Evolutionary conservation across 202 grass and related monocot genomes (phyloP), one percentile per base, ranked within the genome.

Genomic region (Hordeum pubiflorum): DNA sequence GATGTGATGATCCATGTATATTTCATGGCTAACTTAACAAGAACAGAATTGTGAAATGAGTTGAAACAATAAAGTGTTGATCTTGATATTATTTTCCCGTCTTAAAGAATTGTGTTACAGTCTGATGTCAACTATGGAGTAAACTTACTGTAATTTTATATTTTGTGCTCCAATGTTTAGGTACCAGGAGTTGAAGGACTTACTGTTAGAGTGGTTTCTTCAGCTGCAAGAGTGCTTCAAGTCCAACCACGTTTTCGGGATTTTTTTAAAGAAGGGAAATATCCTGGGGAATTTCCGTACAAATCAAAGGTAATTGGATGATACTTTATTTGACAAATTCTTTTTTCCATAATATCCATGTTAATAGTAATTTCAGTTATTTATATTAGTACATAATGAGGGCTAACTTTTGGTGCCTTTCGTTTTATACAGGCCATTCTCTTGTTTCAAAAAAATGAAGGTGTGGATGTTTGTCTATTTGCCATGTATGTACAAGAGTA

Each of bases 401-500:
- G 3, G 43, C 66, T 72, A 60, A 52, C 26, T 60, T 78, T 31
- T 77, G 50, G 50, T 40, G 20, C 73, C 10, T 84, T 85, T 44
- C 67, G 27, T 85, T 78, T 52, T 87, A 44, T 81, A 39, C 80
- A 98, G 92, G 90, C 92, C 58, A 88, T 98, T 88, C 68, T 98
- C 63, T 89, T 98, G 79, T 98, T 94, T 84, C 95, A 95, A 80
- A 94, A 91, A 80, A 91, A 91, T 76, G 88, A 95, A 86, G 92
- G 95, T 68, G 77, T 88, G 38, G 92, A 98, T 86, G 92, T 98
- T 87, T 98, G 92, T 76, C 86, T 98, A n/a, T 98, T 98, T 3
- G 95, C 86, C 66, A 98, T 98, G 95, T 98, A 98, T 89, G 92
- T 98, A 44, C 95, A 98, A 86, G 95, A 98, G 79, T 98, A 94